A percentile compares a stretch with the other conserved stretches of the same genome.
phyloP scores from a whole-genome alignment of 2,329 filamentous ascomycete genomes.

The Fusarium chuoi region DNA sequence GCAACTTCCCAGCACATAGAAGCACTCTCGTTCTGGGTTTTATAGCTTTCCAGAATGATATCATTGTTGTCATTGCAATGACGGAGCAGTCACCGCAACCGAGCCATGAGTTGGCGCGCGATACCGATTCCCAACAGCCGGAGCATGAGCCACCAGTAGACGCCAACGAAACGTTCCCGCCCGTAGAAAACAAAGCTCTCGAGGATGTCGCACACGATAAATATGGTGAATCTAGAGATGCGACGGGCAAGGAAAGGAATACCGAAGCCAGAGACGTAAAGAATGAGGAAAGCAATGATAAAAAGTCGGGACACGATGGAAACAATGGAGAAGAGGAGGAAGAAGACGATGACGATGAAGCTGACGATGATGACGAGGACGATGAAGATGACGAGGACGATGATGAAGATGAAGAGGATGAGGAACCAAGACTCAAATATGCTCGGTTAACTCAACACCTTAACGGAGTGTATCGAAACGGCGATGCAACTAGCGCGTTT shows the following conservation, averaged over 20 bases:
- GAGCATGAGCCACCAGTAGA: conserved; percentile 33
- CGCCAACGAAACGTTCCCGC: conserved; percentile 8
- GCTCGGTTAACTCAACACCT: conserved; percentile 85
- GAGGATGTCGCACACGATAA: conserved; percentile 46
- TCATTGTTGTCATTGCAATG: conserved; percentile 49
- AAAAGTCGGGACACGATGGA: conserved; percentile 36
- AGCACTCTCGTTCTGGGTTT: conserved; percentile 21
- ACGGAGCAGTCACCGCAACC: conserved; percentile 53
- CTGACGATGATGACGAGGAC: conserved; percentile 48
- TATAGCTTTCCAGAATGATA: conserved; percentile 45
- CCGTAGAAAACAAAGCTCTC: conserved; percentile 1
- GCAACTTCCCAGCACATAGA: conserved; percentile 18
- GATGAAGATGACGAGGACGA: conserved; percentile 68
- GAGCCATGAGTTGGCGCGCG: conserved; percentile 43
- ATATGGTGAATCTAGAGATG: conserved; percentile 52
- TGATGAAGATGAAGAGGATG: conserved; percentile 72
- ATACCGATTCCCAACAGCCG: conserved; percentile 29
- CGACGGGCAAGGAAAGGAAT: neutral
- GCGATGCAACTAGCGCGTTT: conserved; percentile 93
- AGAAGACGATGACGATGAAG: conserved; percentile 37
- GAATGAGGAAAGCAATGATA: conserved; percentile 17
- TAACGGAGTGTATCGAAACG: conserved; percentile 86
- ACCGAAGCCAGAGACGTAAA: conserved; percentile 11
- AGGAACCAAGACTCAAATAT: conserved; percentile 95
- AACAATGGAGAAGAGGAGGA: conserved; percentile 29